phyloP scores from a whole-genome alignment of 2,329 filamentous ascomycete genomes.

The Aureobasidium sp. region DNA sequence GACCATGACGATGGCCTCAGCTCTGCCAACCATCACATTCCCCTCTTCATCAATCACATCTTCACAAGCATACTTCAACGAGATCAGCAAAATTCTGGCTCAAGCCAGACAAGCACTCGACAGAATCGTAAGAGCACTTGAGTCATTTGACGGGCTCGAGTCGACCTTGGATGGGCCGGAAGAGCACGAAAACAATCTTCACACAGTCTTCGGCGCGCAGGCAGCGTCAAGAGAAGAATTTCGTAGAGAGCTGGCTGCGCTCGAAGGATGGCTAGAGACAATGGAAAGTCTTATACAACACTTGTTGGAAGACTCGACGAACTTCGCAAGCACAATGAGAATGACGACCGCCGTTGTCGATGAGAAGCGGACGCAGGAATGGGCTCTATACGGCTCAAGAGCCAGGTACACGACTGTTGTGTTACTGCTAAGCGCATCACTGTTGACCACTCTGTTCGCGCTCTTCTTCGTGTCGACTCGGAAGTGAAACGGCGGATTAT shows the following conservation, averaged over 20 bases:
- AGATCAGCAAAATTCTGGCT: neutral
- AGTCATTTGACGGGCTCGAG: neutral
- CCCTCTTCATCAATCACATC: neutral
- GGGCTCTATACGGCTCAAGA: neutral
- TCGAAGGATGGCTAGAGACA: neutral
- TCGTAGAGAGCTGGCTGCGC: neutral
- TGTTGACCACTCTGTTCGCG: neutral
- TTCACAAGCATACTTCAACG: neutral
- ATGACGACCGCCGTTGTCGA: neutral
- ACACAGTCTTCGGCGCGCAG: neutral
- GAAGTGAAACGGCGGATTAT: neutral
- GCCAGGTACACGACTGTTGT: neutral
- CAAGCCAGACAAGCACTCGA: neutral
- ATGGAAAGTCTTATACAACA: neutral
- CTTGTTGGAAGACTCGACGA: neutral
- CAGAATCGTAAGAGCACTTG: neutral
- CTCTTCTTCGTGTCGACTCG: neutral
- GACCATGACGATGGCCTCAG: neutral
- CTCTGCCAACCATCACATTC: neutral
- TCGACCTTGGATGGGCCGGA: neutral
- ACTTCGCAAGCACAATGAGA: neutral
- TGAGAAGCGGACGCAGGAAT: too few relatives aligned
- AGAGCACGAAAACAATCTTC: neutral
- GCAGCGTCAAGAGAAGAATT: neutral
- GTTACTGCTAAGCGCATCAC: neutral